Evolutionary conservation across 2,329 filamentous ascomycete genomes (phyloP).

Genomic region (Nemania bipapillata): DNA sequence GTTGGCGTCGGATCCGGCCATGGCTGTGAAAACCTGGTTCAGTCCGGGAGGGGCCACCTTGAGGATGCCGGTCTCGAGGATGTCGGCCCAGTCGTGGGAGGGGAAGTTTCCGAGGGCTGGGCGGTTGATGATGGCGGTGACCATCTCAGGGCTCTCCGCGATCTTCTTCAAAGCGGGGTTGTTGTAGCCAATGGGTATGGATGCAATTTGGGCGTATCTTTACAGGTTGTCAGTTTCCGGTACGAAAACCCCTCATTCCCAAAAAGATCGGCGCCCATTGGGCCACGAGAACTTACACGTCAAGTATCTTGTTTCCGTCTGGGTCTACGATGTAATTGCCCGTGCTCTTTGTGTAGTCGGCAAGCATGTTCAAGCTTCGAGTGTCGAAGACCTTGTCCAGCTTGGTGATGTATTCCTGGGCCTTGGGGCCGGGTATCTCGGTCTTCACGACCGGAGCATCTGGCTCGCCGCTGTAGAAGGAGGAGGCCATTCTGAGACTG

Average conservation of each 20-base stretch:
- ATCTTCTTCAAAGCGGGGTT: constrained; percentile 78
- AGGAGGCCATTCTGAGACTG: constrained; percentile 46
- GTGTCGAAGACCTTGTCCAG: constrained; percentile 86
- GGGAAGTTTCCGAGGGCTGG: constrained; percentile 93
- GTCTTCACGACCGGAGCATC: constrained; percentile 65
- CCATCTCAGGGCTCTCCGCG: constrained; percentile 81
- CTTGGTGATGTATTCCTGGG: constrained; percentile 74
- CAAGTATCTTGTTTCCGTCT: constrained; percentile 77
- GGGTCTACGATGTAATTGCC: constrained; percentile 85
- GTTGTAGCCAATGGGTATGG: constrained; percentile 92
- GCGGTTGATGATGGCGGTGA: constrained; percentile 83
- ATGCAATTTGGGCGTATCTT: constrained; percentile 90
- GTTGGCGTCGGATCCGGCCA: constrained; percentile 91
- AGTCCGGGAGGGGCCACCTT: constrained; percentile 84
- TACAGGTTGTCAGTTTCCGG: constrained; percentile 29
- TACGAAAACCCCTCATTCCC: background rate
- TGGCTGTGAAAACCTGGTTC: constrained; percentile 89
- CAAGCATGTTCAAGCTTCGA: constrained; percentile 83
- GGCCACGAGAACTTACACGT: constrained; percentile 65
- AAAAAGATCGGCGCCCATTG: background rate
- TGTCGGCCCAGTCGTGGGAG: constrained; percentile 80
- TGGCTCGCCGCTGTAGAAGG: constrained; percentile 59
- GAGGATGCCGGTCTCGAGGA: constrained; percentile 83
- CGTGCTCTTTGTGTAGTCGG: constrained; percentile 76
- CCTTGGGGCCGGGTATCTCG: constrained; percentile 79